phyloP scores from a whole-genome alignment of 1,284 basidiomycete species.

The Cryptococcus amylolentus region DNA sequence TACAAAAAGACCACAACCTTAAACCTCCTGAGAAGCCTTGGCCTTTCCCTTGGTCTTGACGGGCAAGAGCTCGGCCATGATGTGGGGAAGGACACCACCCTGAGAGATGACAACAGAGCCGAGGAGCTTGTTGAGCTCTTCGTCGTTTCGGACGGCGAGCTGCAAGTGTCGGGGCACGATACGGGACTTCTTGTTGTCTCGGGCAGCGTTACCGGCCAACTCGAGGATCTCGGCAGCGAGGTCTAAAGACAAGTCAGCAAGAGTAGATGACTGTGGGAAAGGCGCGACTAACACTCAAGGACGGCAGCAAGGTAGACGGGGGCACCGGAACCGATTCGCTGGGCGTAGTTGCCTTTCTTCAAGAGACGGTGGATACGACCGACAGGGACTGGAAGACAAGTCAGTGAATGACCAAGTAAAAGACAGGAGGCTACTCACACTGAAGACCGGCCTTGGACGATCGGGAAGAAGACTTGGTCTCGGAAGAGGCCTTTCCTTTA shows the following conservation, averaged over 20 bases:
- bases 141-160: constrained; percentile 83
- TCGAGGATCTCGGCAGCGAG: constrained; percentile 83
- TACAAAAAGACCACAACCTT: constrained; percentile 17
- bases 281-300: constrained; percentile 43
- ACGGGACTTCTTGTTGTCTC: constrained; percentile 67
- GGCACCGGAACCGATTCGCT: constrained; percentile 57
- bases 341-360: constrained; percentile 81
- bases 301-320: constrained; percentile 76
- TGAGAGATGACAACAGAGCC: constrained; percentile 84
- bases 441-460: constrained; percentile 81
- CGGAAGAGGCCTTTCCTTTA: constrained; percentile 53
- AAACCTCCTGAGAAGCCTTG: constrained; percentile 46
- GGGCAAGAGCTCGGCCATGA: constrained; percentile 65
- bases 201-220: constrained; percentile 73
- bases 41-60: constrained; percentile 51
- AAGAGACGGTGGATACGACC: constrained; percentile 83
- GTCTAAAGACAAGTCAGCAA: constrained; percentile 46
- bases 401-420: constrained; percentile 9
- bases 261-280: background rate
- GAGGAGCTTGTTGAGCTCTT: constrained; percentile 59
- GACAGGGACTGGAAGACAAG: constrained; percentile 62
- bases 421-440: constrained; percentile 33
- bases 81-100: constrained; percentile 80
- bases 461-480: constrained; percentile 61
- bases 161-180: constrained; percentile 87